Evolutionary conservation across 2,329 filamentous ascomycete genomes (phyloP), one percentile per base, ranked within the genome.

Genomic region (Penicillium oxalicum): DNA sequence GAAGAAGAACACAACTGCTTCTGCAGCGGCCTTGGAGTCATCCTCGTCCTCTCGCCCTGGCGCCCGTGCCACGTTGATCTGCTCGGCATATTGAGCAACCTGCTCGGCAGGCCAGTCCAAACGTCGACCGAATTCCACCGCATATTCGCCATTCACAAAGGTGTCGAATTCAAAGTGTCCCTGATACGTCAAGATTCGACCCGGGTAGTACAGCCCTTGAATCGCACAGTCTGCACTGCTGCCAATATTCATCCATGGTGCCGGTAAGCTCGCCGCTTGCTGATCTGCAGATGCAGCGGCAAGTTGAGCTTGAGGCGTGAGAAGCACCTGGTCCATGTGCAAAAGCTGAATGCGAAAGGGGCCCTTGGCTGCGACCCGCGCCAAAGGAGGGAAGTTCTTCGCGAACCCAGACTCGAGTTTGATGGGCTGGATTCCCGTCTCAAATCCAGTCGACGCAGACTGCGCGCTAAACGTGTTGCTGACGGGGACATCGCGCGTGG

Each of bases 101-200:
- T 39, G 13, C 9, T 32, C 43, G 18, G 33, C 41, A 6, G 55
- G 18, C 65, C 65, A 68, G 4, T 55, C 55, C 9, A 13, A 28
- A 12, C 60, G 46, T 9, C 47, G 44, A 3, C 45, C 61, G 50
- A 65, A 65, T 37, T 60, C 61, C 3, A 45, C 28, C 9, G 53
- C 50, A 42, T 60, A 55, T 43, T 62, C 62, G 1, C 44, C 39
- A 26, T 64, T 67, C 12, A 52, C 54, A 12, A 54, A 61, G 3
- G 53, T 44, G 33, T 67, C 62, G 12, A 67, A 63, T 36, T 67
- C 64, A 27, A 65, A 67, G 40, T 67, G 64, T 0, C 64, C 64
- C 13, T 67, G 64, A 34, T 61, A 64, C 1, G 63, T 59, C n/a
- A 67, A 45, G 3, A 67, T 56, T 5, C 64, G 56, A 5, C 51